Percentiles rank a stretch among this genome's conserved stretches.
These are phyloP conservation scores for Aquanectria penicillioides DNA, from an alignment of 2,329 filamentous ascomycete genomes.

Conservation along the genomic window DNA sequence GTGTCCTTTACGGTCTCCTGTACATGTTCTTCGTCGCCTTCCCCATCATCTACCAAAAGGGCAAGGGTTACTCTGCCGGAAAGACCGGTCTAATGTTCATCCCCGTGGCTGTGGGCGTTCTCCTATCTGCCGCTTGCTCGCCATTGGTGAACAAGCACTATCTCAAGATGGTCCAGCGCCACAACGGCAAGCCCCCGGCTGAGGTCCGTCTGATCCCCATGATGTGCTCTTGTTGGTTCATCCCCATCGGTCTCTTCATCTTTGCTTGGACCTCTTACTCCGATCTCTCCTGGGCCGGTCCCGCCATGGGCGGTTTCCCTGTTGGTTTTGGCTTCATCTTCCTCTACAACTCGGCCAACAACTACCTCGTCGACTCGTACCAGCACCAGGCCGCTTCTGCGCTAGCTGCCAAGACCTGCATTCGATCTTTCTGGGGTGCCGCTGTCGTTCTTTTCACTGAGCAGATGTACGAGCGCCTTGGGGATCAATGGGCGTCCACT, in stretches of 20 bases:
- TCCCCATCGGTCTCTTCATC: conserved; percentile 67
- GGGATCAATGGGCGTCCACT: conserved; percentile 79
- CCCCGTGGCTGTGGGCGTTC: conserved; percentile 79
- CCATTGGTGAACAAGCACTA: conserved; percentile 87
- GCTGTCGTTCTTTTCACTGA: conserved; percentile 80
- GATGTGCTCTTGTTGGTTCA: conserved; percentile 81
- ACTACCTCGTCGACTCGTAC: conserved; percentile 74
- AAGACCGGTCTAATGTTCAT: conserved; percentile 89
- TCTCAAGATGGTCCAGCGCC: conserved; percentile 67
- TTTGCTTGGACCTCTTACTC: conserved; percentile 73
- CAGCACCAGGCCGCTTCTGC: conserved; percentile 81
- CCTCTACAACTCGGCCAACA: conserved; percentile 82
- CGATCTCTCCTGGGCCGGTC: conserved; percentile 74
- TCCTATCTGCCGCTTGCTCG: conserved; percentile 72
- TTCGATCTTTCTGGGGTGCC: conserved; percentile 84
- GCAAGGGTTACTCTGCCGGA: conserved; percentile 80
- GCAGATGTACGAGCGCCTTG: conserved; percentile 81
- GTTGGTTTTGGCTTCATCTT: conserved; percentile 87
- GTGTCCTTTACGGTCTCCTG: conserved; percentile 77
- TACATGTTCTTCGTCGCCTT: conserved; percentile 83
- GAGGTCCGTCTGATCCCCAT: conserved; percentile 85
- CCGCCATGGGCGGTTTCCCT: conserved; percentile 74
- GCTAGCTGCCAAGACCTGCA: conserved; percentile 82
- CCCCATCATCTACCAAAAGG: conserved; percentile 77
- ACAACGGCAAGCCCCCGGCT: conserved; percentile 78